phyloP scores from a whole-genome alignment of 257 asterid species.

The Ballota nigra region DNA sequence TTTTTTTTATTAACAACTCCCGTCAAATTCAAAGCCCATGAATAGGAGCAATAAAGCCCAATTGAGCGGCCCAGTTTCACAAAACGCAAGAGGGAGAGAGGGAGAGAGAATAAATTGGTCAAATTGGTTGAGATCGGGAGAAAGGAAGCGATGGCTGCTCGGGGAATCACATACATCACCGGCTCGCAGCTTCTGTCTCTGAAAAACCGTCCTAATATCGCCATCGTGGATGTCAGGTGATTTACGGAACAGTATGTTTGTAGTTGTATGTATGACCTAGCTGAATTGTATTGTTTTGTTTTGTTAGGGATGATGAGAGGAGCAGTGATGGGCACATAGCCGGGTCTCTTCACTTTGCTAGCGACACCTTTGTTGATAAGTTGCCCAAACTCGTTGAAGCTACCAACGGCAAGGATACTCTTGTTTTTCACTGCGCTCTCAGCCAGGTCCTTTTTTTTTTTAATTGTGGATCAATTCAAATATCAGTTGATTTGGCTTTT shows the following conservation, averaged over 20 bases:
- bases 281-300: background rate
- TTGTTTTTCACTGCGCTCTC: constrained; percentile 94
- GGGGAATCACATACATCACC: constrained; percentile 69
- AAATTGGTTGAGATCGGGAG: background rate
- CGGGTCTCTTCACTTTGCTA: constrained; percentile 87
- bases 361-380: constrained; percentile 67
- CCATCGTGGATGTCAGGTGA: constrained; percentile 86
- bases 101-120: background rate
- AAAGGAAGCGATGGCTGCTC: constrained; percentile 58
- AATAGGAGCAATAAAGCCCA: background rate
- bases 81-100: background rate
- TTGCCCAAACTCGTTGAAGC: constrained; percentile 67
- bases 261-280: background rate
- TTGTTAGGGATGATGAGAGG: constrained; percentile 82
- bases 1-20: too few species aligned
- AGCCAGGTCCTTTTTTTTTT: constrained; percentile 69
- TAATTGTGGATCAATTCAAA: background rate
- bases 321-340: constrained; percentile 89
- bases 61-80: background rate
- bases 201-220: constrained; percentile 59
- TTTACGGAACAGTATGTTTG: background rate
- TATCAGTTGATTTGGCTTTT: background rate
- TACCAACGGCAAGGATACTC: constrained; percentile 80
- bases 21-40: background rate
- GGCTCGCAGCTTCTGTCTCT: constrained; percentile 73